A percentile compares a stretch with the other conserved stretches of the same genome.
Conservation (phyloP, 2,329 filamentous ascomycete genomes). For the Xylariaceae sp. region DNA sequence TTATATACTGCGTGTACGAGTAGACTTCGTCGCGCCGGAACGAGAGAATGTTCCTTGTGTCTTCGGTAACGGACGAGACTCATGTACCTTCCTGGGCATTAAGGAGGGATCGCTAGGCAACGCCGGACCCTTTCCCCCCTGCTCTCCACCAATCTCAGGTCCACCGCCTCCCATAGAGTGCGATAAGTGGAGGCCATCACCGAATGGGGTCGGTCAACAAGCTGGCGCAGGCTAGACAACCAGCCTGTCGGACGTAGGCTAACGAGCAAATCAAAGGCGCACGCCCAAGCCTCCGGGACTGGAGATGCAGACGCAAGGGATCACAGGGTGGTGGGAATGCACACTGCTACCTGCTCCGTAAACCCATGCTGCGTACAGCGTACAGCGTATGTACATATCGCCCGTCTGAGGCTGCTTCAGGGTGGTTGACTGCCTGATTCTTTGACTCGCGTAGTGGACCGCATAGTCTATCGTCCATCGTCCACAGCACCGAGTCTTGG, state of each 20-base stretch:
- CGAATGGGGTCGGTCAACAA: constrained; percentile 12
- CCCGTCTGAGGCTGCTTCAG: not conserved
- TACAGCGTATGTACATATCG: not conserved
- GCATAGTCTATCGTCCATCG: not conserved
- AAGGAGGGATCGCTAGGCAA: not conserved
- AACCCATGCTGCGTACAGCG: too few species aligned
- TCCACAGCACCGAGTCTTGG: not conserved
- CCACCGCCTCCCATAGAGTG: not conserved
- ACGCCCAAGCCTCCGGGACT: constrained; percentile 21
- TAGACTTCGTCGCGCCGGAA: not conserved
- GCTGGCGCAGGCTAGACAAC: constrained; percentile 6
- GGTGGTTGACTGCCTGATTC: not conserved
- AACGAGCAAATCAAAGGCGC: constrained; percentile 14
- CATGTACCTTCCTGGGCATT: not conserved
- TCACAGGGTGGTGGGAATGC: not conserved
- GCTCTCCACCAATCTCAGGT: constrained; percentile 3
- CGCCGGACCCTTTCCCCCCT: constrained; percentile 4
- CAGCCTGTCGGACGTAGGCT: constrained; percentile 12
- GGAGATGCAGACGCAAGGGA: constrained; percentile 15
- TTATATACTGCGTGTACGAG: not conserved
- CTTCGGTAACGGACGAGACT: not conserved
- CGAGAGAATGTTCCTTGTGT: not conserved
- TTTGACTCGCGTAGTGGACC: not conserved
- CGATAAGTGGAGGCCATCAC: not conserved
- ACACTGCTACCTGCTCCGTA: too few species aligned